Base-by-base conservation (phyloP, 441 rosid genomes). In the Populus tomentosa region DNA sequence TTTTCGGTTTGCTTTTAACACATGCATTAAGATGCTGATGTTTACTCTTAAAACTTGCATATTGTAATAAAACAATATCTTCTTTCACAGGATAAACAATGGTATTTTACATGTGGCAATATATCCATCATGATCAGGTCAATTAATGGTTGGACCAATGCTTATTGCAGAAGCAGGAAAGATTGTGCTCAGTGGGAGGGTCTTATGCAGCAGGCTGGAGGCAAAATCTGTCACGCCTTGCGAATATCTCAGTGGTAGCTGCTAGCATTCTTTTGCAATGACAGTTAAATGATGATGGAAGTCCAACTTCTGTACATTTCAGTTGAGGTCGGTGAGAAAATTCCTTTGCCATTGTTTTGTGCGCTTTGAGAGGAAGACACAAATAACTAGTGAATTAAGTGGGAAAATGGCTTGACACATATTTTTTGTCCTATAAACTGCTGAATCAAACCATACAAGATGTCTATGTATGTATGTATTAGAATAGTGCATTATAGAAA, bases 171-270 rank as follows among this genome's bases (percentile, higher is more conserved):
- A 36, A 26, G 28, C n/a, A 59, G 69, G 21, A 38, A 59, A 68
- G 63, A 18, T 4, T 28, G n/a, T 67, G 63, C 35, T 0, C 0
- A 10, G 4, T 11, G 16, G 35, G 69, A 21, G 56, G 32, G 32
- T 40, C 64, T 36, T 23, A 18, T 23, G 38, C 53, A 33, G 62
- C 28, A 35, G 67, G 71, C 68, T 70, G 78, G 66, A 59, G 75
- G 63, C 56, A 42, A 32, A 16, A 32, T 42, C 61, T 38, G 40
- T 64, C 30, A 10, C 35, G 13, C 32, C 10, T 71, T 33, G 2
- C 4, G 11, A 69, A 23, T n/a, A 67, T 13, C 67, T 9, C 30
- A 36, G 1, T 13, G 11, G 63, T 62, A 36, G 10, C n/a, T 4
- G 3, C 3, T 20, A 20, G 9, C n/a, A 33, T 63, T 24, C 21